Evolutionary conservation across 202 grass and related monocot genomes (phyloP), one percentile per base, ranked within the genome.

Genomic region (Cymbopogon flexuosus): DNA sequence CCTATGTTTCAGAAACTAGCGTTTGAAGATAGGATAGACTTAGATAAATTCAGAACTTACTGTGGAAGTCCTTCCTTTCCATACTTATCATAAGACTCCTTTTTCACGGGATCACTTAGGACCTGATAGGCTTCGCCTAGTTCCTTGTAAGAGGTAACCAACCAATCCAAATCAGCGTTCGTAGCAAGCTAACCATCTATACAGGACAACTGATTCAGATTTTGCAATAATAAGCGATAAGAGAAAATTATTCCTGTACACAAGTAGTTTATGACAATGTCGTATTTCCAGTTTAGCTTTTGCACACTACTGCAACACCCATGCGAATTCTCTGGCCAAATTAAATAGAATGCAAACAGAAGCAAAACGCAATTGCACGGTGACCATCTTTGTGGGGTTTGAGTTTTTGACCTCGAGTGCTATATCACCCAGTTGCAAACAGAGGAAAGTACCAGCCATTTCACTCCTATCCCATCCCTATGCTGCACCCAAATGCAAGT

Each of bases 51-150:
- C 13, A 88, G 10, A 8, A 86, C 90, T 98, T 87, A 98, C 90
- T 85, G 62, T 8, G 76, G 69, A 85, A 98, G 59, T 60, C 90
- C 88, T 89, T 93, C 95, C 70, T 98, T 98, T 77, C 92, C 95
- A 84, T 83, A 73, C 73, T 87, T 94, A 65, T 98, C 95, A 67
- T 98, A 98, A 24, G 83, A 79, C 76, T 95, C 84, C 63, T 79
- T 91, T 87, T 89, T 98, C 31, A 68, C 79, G 27, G 92, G 92
- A 84, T 94, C 95, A 61, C 95, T 93, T 63, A 95, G 68, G 19
- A 95, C 79, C 84, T 98, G 95, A 93, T 98, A 98, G 71, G 90
- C 95, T 70, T 98, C 95, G 27, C 95, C 95, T 64, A 98, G 82
- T 71, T 91, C 84, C 95, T 98, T 83, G 18, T 23, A 34, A 72